A percentile compares a stretch with the other conserved stretches of the same genome.
phyloP scores from a whole-genome alignment of 2,329 filamentous ascomycete species.

The Penicillium sp. region DNA sequence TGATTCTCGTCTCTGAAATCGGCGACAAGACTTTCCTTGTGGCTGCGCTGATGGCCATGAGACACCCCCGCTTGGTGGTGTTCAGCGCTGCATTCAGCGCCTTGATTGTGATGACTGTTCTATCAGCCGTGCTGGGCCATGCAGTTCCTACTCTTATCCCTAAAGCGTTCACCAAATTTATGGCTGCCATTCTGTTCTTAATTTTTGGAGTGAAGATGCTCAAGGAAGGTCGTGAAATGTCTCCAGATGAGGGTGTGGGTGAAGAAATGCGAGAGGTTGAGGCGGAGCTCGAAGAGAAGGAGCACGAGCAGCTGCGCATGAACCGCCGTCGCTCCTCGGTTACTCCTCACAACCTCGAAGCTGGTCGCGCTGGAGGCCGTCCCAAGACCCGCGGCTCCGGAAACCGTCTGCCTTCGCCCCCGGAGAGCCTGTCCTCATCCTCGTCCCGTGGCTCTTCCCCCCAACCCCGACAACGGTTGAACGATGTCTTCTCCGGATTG shows the following conservation, averaged over 20 bases:
- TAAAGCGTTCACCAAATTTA: conserved; percentile 84
- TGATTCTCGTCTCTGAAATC: conserved; percentile 96
- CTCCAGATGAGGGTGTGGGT: conserved; percentile 83
- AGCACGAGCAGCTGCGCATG: conserved; percentile 69
- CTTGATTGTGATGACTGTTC: conserved; percentile 87
- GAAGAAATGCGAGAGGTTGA: conserved; percentile 99
- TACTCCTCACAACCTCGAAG: conserved; percentile 75
- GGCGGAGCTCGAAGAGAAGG: conserved; percentile 88
- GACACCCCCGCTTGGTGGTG: conserved; percentile 87
- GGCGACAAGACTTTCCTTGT: conserved; percentile 99
- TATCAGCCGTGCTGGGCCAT: conserved; percentile 90
- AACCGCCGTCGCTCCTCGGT: conserved; percentile 65
- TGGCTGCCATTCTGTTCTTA: conserved; percentile 82
- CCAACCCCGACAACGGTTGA: conserved; percentile 47
- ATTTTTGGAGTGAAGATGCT: conserved; percentile 84
- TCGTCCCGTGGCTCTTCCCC: conserved; percentile 62
- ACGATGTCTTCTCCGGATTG: conserved; percentile 60
- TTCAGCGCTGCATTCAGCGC: conserved; percentile 94
- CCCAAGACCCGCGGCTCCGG: conserved; percentile 68
- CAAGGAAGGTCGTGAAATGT: conserved; percentile 84
- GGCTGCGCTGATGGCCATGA: conserved; percentile 98
- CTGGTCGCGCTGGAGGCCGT: conserved; percentile 63
- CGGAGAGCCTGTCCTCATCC: conserved; percentile 76
- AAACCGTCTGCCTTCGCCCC: conserved; percentile 75
- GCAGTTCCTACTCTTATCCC: conserved; percentile 87